These are phyloP conservation scores for Pholiota molesta DNA, from an alignment of 768 basidiomycete genomes.

Conservation along the genomic window DNA sequence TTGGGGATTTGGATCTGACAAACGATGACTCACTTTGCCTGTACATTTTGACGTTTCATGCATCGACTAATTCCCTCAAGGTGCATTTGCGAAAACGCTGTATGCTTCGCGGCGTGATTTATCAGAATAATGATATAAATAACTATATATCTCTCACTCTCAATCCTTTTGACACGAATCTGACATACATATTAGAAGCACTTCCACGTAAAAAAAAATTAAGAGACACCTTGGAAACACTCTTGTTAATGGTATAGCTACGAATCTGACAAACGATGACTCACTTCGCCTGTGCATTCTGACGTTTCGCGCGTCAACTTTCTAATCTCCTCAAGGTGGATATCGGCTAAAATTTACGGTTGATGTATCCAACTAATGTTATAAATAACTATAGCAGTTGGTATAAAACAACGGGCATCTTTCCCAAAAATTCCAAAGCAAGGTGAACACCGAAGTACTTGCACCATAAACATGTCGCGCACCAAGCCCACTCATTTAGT, in stretches of 20 bases:
- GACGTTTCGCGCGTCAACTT: neutral
- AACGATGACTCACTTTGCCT: neutral
- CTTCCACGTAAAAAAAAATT: neutral
- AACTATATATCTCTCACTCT: neutral
- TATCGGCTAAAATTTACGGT: too few relatives aligned
- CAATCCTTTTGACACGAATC: neutral
- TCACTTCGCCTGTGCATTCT: too few relatives aligned
- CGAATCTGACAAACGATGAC: neutral
- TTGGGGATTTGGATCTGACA: neutral
- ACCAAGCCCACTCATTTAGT: conserved; percentile 3
- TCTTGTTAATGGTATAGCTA: neutral
- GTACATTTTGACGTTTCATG: neutral
- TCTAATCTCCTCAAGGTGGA: neutral
- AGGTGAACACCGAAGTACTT: neutral
- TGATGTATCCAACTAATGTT: neutral
- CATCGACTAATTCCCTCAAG: neutral
- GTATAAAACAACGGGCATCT: neutral
- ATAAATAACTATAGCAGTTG: neutral
- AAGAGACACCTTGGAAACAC: neutral
- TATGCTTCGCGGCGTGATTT: too few relatives aligned
- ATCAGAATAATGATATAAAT: neutral
- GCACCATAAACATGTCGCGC: neutral
- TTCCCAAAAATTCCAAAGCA: neutral
- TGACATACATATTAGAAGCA: neutral
- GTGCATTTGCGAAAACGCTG: neutral